A percentile compares a stretch with the other conserved stretches of the same genome.
Conservation (phyloP, 1,284 basidiomycete genomes). For the Ganoderma boninense region DNA sequence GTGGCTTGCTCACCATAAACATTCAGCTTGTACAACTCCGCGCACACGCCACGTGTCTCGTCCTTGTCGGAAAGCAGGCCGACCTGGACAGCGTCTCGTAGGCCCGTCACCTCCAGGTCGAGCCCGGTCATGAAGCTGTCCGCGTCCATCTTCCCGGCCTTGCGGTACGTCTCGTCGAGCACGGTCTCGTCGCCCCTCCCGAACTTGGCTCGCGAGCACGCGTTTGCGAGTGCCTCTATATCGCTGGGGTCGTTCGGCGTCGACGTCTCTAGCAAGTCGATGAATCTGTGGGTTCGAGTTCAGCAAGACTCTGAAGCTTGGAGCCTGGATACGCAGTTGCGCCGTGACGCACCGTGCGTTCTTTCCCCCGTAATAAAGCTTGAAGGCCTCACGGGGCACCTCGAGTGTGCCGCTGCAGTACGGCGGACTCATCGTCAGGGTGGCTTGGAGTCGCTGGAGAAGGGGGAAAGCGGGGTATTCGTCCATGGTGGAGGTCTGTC, state of each 20-base stretch:
- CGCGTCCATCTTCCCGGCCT: constrained; percentile 38
- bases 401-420: constrained; percentile 10
- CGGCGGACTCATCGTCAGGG: background rate
- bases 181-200: constrained; percentile 32
- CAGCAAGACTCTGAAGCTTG: background rate
- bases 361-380: constrained; percentile 20
- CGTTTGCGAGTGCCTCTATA: background rate
- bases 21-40: constrained; percentile 41
- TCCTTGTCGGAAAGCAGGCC: constrained; percentile 10
- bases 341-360: constrained; percentile 12
- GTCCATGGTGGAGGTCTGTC: too few species aligned
- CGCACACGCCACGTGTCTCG: constrained; percentile 14
- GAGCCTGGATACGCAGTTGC: background rate
- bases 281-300: background rate
- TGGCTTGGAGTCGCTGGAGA: too few species aligned
- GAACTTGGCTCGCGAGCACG: constrained; percentile 34
- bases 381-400: background rate
- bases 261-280: background rate
- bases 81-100: constrained; percentile 24
- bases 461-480: too few species aligned
- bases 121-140: background rate
- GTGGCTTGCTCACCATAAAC: constrained; percentile 3
- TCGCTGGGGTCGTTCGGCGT: background rate
- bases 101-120: constrained; percentile 14
- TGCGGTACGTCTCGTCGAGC: constrained; percentile 38